Evolutionary conservation across 1,284 basidiomycete genomes (phyloP), one percentile per base, ranked within the genome.

Genomic region (Cutaneotrichosporon sp.): DNA sequence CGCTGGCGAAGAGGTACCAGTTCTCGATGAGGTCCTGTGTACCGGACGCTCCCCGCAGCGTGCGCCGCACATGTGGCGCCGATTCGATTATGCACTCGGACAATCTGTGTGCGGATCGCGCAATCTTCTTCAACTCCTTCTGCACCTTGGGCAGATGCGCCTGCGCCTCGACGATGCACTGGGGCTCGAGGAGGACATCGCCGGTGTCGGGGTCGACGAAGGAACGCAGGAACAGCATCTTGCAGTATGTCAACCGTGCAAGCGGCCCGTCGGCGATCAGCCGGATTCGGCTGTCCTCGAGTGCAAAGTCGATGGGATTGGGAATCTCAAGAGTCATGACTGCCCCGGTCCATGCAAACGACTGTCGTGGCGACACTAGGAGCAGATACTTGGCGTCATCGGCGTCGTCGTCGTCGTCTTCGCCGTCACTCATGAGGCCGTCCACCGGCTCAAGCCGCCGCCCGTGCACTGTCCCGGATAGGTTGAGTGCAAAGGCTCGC

Each of bases 1-100:
- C 80, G 2, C 93, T 91, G n/a, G 93, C 92, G 68, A 97, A 98
- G 37, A 85, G 79, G 68, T 91, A 98, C 88, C 94, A 98, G 67
- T 90, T 93, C 65, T 94, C 90, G 53, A 97, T 81, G 34, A 97
- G 77, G 59, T 97, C 94, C 69, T 92, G 88, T 38, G 84, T 85
- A 12, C 83, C 85, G 11, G 78, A 76, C 0, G 83, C 79, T 16
- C 81, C 78, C 7, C 61, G 55, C 35, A 93, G 77, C 2, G 85
- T 82, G 19, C 78, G 79, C 20, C 86, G 84, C 11, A 97, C 88
- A 51, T 87, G 82, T 60, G 88, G 85, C 16, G 91, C 87, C 2
- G 92, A 92, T 57, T 88, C 85, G 38, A 97, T 87, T 64, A 98
- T 92, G 16, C 87, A 87, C 72, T 97, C 90, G 5, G 92, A 91